A percentile compares a stretch with the other conserved stretches of the same genome.
phyloP scores from a whole-genome alignment of 2,329 filamentous ascomycete genomes.

The Diplodia intermedia region DNA sequence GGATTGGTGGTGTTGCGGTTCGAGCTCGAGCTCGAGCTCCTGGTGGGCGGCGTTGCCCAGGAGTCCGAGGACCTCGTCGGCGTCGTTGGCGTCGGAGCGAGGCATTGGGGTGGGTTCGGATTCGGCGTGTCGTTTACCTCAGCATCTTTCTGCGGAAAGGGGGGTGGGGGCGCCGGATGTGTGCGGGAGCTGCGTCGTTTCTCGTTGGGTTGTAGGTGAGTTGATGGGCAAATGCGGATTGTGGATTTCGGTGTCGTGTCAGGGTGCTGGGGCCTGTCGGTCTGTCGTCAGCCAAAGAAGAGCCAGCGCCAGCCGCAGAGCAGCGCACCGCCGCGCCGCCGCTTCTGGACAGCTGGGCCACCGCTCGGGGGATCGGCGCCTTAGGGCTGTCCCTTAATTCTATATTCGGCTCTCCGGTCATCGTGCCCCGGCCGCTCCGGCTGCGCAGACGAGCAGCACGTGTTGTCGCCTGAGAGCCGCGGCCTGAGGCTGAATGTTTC shows the following conservation, averaged over 20 bases:
- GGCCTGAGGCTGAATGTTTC: background rate
- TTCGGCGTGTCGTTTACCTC: conserved; percentile 14
- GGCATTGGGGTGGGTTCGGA: conserved; percentile 17
- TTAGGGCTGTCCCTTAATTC: conserved; percentile 30
- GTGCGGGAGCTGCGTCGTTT: background rate
- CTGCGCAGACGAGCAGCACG: background rate
- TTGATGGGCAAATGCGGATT: background rate
- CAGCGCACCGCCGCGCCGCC: background rate
- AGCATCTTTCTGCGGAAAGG: conserved; percentile 13
- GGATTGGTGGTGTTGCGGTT: background rate
- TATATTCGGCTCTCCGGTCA: conserved; percentile 15
- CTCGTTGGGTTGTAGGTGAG: background rate
- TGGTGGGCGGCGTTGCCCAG: conserved; percentile 30
- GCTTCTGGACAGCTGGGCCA: conserved; percentile 18
- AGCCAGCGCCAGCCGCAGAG: background rate
- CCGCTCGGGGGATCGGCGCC: conserved; percentile 27
- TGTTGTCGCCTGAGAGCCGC: conserved; percentile 5
- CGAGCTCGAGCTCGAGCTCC: conserved; percentile 25
- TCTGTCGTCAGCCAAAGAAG: conserved; percentile 14
- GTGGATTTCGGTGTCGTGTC: conserved; percentile 22
- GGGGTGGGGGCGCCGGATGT: background rate
- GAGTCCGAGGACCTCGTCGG: conserved; percentile 31
- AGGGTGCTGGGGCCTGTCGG: conserved; percentile 25
- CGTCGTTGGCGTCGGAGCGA: conserved; percentile 32
- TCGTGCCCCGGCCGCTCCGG: conserved; percentile 1